A percentile compares a stretch with the other conserved stretches of the same genome.
Conservation (phyloP, 2,329 filamentous ascomycete species). For the Fusarium sp. region DNA sequence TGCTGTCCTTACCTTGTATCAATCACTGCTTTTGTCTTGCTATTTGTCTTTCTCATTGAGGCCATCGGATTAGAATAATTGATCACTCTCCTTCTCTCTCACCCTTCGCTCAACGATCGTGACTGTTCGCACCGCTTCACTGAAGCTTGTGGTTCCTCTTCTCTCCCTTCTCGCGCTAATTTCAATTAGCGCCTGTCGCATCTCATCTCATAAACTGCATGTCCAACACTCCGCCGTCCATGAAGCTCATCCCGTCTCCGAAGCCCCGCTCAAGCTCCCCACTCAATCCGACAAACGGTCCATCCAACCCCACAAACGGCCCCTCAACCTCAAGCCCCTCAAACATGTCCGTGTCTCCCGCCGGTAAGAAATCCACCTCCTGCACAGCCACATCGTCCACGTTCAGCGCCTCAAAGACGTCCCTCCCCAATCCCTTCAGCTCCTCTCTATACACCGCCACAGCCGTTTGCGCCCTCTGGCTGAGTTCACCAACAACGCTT, state of each 20-base stretch:
- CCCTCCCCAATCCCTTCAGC: not conserved
- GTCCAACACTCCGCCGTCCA: not conserved
- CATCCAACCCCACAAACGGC: slow-evolving; percentile 19
- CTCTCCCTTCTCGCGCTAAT: no score
- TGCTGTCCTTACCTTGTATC: no score
- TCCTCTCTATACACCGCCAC: slow-evolving; percentile 12
- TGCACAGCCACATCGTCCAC: not conserved
- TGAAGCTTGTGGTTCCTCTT: no score
- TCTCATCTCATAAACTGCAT: slow-evolving; percentile 5
- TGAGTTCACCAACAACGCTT: slow-evolving; percentile 28
- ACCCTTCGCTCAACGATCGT: no score
- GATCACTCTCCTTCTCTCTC: no score
- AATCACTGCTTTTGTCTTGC: no score
- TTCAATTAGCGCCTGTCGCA: not conserved
- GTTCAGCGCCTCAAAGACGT: slow-evolving; percentile 11
- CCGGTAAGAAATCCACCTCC: slow-evolving; percentile 18
- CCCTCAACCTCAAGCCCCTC: slow-evolving; percentile 23
- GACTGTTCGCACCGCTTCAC: no score
- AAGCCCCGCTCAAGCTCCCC: slow-evolving; percentile 1
- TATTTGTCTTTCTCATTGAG: no score
- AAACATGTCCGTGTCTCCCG: not conserved
- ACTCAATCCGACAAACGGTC: slow-evolving; percentile 4
- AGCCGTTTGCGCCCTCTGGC: slow-evolving; percentile 28
- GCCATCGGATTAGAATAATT: no score
- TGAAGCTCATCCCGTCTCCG: not conserved